A percentile compares a stretch with the other conserved stretches of the same genome.
These are phyloP conservation scores for Lentinula guzmanii DNA, from an alignment of 768 basidiomycete genomes.

Conservation along the genomic window DNA sequence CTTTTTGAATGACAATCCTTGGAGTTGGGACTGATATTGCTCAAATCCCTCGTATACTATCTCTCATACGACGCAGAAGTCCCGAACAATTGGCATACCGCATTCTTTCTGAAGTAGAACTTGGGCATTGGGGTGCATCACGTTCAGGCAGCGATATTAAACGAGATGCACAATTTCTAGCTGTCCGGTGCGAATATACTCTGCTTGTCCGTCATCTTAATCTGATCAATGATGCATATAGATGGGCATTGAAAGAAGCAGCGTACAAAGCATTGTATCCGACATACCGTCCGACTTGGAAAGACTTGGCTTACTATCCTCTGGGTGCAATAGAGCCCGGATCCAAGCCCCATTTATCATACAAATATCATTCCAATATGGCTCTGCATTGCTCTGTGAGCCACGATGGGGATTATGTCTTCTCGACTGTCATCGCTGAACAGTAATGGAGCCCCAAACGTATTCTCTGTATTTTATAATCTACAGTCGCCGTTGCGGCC, in stretches of 20 bases:
- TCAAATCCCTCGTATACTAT: conserved; percentile 57
- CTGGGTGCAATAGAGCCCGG: conserved; percentile 23
- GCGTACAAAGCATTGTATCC: conserved; percentile 84
- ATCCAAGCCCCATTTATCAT: conserved; percentile 36
- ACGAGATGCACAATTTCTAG: conserved; percentile 46
- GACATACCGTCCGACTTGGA: conserved; percentile 57
- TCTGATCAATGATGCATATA: conserved; percentile 18
- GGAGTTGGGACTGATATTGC: conserved; percentile 78
- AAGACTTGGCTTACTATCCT: conserved; percentile 52
- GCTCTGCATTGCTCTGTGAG: conserved; percentile 65
- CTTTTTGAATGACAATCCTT: conserved; percentile 46
- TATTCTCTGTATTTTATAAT: not conserved
- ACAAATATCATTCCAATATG: conserved; percentile 27
- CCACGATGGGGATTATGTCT: conserved; percentile 77
- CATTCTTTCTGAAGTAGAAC: conserved; percentile 55
- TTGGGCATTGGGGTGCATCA: conserved; percentile 31
- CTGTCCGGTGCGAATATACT: conserved; percentile 53
- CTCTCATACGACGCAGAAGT: conserved; percentile 45
- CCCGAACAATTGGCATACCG: conserved; percentile 45
- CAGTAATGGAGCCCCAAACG: not conserved
- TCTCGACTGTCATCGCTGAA: conserved; percentile 63
- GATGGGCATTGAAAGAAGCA: conserved; percentile 84
- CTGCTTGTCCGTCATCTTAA: not conserved
- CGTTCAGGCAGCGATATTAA: conserved; percentile 10
- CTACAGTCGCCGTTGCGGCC: conserved; percentile 27